Conservation (phyloP, 306 rosid species). For the Albizia julibrissin region DNA sequence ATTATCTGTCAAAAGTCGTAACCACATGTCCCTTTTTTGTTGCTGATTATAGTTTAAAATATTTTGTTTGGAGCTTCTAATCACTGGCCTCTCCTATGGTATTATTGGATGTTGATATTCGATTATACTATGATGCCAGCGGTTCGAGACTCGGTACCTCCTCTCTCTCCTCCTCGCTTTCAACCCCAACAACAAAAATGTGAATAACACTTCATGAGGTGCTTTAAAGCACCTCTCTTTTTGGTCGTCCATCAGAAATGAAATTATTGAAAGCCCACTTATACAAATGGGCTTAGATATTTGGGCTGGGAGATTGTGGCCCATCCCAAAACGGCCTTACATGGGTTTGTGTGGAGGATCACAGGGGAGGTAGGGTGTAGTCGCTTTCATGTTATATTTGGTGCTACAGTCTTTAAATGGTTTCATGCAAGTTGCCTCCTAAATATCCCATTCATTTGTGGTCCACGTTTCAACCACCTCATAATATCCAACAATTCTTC, state of each 20-base stretch:
- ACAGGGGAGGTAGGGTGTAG: background rate
- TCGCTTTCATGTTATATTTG: background rate
- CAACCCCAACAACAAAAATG: too few relatives aligned
- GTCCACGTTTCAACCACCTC: background rate
- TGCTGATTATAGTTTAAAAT: too few relatives aligned
- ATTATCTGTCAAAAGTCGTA: too few relatives aligned
- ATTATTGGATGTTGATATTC: background rate
- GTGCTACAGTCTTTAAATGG: background rate
- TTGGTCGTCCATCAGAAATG: too few relatives aligned
- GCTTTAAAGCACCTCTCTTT: background rate
- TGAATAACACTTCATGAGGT: background rate
- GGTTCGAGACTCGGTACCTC: background rate
- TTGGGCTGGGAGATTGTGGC: background rate
- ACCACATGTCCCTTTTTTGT: too few relatives aligned
- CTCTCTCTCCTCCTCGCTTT: too few relatives aligned
- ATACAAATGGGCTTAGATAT: too few relatives aligned
- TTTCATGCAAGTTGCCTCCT: slow-evolving; percentile 4
- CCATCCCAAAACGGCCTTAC: background rate
- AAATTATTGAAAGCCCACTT: too few relatives aligned
- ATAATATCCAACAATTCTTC: background rate
- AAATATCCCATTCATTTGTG: background rate
- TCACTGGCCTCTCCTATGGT: background rate
- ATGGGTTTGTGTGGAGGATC: background rate
- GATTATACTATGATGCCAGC: background rate
- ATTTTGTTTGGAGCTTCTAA: too few relatives aligned